Percentiles rank a stretch among this genome's conserved stretches.
Conservation (phyloP, 148 eudicot species). For the Nyssa sinensis region DNA sequence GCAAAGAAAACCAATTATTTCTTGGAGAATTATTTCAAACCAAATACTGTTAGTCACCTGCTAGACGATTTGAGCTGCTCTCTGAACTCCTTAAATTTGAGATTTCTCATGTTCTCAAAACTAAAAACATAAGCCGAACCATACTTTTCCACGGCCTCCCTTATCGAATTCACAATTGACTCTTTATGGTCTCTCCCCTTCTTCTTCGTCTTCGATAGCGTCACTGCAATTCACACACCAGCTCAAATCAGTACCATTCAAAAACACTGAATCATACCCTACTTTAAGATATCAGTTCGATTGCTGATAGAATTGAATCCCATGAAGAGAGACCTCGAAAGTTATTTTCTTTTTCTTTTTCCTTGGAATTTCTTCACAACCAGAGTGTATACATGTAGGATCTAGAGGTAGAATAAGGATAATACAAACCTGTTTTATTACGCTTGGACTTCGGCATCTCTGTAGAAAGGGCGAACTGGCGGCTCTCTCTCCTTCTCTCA, state of each 20-base stretch:
- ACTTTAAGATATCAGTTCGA: background rate
- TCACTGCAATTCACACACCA: constrained; percentile 47
- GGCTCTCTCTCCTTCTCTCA: background rate
- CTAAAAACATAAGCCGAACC: constrained; percentile 63
- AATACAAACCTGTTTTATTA: constrained; percentile 46
- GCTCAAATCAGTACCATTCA: background rate
- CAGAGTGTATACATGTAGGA: background rate
- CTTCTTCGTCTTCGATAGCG: constrained; percentile 92
- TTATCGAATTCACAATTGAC: constrained; percentile 54
- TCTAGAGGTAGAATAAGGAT: background rate
- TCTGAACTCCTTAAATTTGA: constrained; percentile 87
- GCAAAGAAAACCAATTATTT: no score
- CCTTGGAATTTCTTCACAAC: background rate
- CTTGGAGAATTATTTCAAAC: no score
- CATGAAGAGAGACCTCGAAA: background rate
- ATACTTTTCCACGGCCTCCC: constrained; percentile 70
- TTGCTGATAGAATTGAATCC: background rate
- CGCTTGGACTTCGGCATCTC: constrained; percentile 90
- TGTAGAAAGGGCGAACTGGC: background rate
- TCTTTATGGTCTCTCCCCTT: constrained; percentile 86
- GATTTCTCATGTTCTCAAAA: constrained; percentile 92
- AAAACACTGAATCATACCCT: no score
- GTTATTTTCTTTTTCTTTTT: background rate
- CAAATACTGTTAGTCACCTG: constrained; percentile 40
- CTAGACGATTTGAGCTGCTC: constrained; percentile 70